Evolutionary conservation across 306 rosid species (phyloP).

Genomic region (Neltuma alba): DNA sequence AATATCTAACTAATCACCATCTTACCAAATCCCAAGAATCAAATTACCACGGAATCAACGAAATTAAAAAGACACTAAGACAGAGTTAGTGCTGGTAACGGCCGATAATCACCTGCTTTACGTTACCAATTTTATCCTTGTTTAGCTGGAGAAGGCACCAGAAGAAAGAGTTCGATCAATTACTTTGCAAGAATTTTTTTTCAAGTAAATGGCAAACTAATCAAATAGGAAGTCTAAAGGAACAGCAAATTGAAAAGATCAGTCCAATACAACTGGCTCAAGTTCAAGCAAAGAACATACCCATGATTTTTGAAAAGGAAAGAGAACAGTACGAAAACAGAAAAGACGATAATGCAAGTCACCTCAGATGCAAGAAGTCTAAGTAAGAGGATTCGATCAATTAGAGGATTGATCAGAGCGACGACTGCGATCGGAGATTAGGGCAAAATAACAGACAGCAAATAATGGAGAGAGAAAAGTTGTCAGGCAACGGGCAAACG

Average conservation of each 20-base stretch:
- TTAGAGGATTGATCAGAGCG: not conserved
- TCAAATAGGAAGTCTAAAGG: not conserved
- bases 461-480: not conserved
- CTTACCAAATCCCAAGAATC: not conserved
- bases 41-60: not conserved
- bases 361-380: not conserved
- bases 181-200: not conserved
- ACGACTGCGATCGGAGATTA: not conserved
- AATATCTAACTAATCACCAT: not conserved
- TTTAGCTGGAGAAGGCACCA: not conserved
- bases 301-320: not conserved
- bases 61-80: not conserved
- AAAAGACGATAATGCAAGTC: not conserved
- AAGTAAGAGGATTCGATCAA: too few species aligned
- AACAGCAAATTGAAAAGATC: not conserved
- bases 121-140: not conserved
- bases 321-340: not conserved
- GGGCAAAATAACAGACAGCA: not conserved
- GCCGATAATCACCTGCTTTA: not conserved
- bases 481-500: not conserved
- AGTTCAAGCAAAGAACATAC: not conserved
- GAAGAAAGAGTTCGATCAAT: not conserved
- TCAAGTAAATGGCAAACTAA: not conserved
- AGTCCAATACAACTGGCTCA: not conserved
- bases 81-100: not conserved